Conservation (phyloP, 805 yeast genomes). For the Yamadazyma laniorum region DNA sequence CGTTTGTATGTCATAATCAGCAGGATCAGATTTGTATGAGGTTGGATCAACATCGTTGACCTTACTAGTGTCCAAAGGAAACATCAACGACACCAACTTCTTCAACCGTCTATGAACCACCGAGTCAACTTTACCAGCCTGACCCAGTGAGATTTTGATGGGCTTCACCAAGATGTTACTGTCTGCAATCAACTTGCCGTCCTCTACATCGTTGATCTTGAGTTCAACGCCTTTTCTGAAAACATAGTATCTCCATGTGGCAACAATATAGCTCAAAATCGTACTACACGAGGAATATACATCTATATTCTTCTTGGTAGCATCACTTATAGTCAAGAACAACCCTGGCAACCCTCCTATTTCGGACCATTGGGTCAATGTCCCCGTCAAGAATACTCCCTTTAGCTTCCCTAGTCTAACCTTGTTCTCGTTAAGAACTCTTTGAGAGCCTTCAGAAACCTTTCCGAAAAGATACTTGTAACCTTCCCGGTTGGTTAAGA, state of each 20-base stretch:
- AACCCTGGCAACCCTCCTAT: slow-evolving; percentile 93
- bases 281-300: slow-evolving; percentile 45
- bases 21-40: slow-evolving; percentile 37
- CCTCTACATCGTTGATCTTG: slow-evolving; percentile 31
- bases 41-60: slow-evolving; percentile 38
- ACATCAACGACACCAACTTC: slow-evolving; percentile 52
- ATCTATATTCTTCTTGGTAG: slow-evolving; percentile 59
- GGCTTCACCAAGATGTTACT: slow-evolving; percentile 40
- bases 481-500: slow-evolving; percentile 51
- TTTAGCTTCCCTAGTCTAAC: slow-evolving; percentile 56
- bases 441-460: slow-evolving; percentile 82
- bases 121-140: background rate
- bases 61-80: slow-evolving; percentile 48
- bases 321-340: slow-evolving; percentile 77
- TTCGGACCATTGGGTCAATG: slow-evolving; percentile 63
- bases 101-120: slow-evolving; percentile 5
- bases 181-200: slow-evolving; percentile 29
- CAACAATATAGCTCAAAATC: slow-evolving; percentile 49
- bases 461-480: slow-evolving; percentile 69
- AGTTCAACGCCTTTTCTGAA: slow-evolving; percentile 71
- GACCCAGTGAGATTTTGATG: slow-evolving; percentile 22
- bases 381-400: slow-evolving; percentile 76
- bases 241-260: slow-evolving; percentile 86
- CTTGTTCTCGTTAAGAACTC: slow-evolving; percentile 63
- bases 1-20: slow-evolving; percentile 38